Base-by-base conservation (phyloP, 768 basidiomycete species). In the Dictyophora rubrovolvata region DNA sequence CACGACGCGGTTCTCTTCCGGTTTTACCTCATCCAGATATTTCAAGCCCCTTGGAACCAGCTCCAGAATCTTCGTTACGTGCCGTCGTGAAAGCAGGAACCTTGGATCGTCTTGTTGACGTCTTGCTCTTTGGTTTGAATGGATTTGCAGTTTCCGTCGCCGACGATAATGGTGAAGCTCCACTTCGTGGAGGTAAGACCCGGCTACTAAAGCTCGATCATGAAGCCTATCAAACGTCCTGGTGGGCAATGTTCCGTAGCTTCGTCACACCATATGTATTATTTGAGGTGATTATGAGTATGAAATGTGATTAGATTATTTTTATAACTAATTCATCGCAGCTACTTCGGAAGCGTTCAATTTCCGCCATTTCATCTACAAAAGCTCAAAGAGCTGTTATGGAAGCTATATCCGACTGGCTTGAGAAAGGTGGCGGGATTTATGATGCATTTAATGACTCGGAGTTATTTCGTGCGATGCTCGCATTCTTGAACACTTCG, bases 121-220 rank as follows among this genome's bases (percentile, higher is more conserved):
- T 90, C 10, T 77, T 93, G 16, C 83, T 89, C 0, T 85, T 87
- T 65, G 90, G 90, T 3, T 72, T 92, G 18, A 82, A 82, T 52
- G 84, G 84, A 34, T 82, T 92, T 4, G 85, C 86, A 0, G 87
- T 90, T 0, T 85, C 86, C 0, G 86, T 89, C 4, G 82, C 90
- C 0, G 89, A 93, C 63, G 89, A 92, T 66, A 91, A 89, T 64
- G 90, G 90, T 0, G 88, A 92, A 69, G 89, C 87, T 74, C 83
- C 87, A 0, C 69, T 92, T 48, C 74, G 82, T 20, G 86, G 88
- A 63, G 83, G 84, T 1, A 86, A 82, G 72, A 86, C 86, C 0
- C 75, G 87, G 35, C 83, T 87, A 52, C 72, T 91, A 48, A 74
- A 82, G 22, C 79, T 92, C 14, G 89, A 92, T 71, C 79, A 82